Base-by-base conservation (phyloP, 345 rosid genomes). In the Melastoma malabathricum region DNA sequence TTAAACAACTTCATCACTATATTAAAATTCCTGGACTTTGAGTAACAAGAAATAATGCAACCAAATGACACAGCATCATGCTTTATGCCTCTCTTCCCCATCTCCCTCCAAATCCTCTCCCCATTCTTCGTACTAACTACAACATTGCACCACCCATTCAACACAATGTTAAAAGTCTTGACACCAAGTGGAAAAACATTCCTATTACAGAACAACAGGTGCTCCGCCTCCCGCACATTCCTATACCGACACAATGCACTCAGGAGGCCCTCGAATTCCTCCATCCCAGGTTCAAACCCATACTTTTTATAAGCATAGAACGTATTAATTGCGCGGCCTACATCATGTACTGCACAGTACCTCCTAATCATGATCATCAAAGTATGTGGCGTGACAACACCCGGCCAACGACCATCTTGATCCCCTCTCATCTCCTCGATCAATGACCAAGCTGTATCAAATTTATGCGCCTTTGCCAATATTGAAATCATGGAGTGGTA, bases 161-260 rank as follows among this genome's bases (percentile, higher is more conserved):
- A 80, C 52, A 87, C 72, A 48, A 82, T 82, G 59, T 92, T 92
- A 55, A 79, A 92, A 61, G 88, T 87, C 61, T 87, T 87, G n/a
- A 75, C 72, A 45, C 77, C 68, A 19, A 84, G 73, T 0, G 96
- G 93, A 60, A 78, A 84, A 43, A 69, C 80, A 44, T 60, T 68
- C 44, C 64, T 72, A 61, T 87, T 84, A 69, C 93, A 82, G 63
- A 69, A 82, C 72, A 87, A 69, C 75, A 87, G 68, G 57, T 92
- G 95, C 74, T 80, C 96, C 48, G 98, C 96, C 50, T 92, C 96
- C 65, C 83, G 73, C 59, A 84, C 93, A 56, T 92, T 82, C 82
- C 84, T 84, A 54, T 92, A 87, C n/a, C 93, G 76, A 54, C 89
- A 82, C 47, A 92, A 93, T 41, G 93, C 98, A 57, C 96, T 87